A percentile compares a stretch with the other conserved stretches of the same genome.
Conservation (phyloP, 2,329 filamentous ascomycete species). For the Emmonsiellopsis sp. region DNA sequence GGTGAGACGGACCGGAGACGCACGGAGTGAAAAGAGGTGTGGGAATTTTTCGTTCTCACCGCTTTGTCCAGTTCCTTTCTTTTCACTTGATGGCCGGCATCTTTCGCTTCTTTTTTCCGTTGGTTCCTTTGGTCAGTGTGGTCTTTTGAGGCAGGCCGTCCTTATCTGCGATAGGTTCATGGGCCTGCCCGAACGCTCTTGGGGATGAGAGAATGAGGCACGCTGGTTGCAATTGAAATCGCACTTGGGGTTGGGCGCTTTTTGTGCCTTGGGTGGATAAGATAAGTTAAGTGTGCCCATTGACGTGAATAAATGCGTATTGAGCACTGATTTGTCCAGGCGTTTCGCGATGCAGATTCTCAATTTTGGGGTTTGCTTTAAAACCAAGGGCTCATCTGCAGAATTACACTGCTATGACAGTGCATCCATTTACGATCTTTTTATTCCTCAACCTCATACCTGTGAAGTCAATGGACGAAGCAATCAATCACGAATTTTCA, state of each 20-base stretch:
- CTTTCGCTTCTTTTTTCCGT: not conserved
- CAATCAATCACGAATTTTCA: too few relatives aligned
- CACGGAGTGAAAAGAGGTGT: not conserved
- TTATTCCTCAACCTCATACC: too few relatives aligned
- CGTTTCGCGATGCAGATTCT: too few relatives aligned
- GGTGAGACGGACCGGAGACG: not conserved
- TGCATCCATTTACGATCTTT: too few relatives aligned
- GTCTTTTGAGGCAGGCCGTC: not conserved
- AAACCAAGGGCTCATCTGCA: too few relatives aligned
- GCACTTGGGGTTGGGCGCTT: not conserved
- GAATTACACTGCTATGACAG: too few relatives aligned
- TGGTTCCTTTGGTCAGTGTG: not conserved
- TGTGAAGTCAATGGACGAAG: too few relatives aligned
- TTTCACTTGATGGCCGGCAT: not conserved
- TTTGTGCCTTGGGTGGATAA: not conserved
- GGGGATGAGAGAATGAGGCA: not conserved
- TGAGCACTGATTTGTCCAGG: too few relatives aligned
- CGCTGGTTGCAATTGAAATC: conserved; percentile 3
- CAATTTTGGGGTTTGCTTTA: too few relatives aligned
- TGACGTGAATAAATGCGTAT: too few relatives aligned
- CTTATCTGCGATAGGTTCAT: not conserved
- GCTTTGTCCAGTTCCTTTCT: not conserved
- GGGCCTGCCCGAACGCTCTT: not conserved
- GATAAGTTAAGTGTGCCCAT: too few relatives aligned
- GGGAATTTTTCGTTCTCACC: conserved; percentile 1